Conservation (phyloP, 2,329 filamentous ascomycete species). For the Paraconiothyrium sp. region DNA sequence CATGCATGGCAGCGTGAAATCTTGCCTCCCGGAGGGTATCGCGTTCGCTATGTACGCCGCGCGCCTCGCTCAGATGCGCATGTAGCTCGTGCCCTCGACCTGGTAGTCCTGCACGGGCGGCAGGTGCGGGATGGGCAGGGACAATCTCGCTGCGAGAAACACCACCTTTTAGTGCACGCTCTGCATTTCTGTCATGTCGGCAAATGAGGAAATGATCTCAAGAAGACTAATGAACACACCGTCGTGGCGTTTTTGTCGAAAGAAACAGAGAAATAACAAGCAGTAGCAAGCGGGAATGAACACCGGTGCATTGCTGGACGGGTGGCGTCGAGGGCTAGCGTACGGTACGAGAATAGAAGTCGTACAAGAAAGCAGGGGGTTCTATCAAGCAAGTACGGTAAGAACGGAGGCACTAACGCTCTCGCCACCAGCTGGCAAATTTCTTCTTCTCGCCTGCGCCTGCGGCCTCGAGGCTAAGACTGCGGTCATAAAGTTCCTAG, state of each 20-base stretch:
- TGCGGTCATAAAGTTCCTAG: slow-evolving; percentile 68
- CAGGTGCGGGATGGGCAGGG: slow-evolving; percentile 36
- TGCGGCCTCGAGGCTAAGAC: slow-evolving; percentile 60
- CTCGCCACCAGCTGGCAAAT: slow-evolving; percentile 58
- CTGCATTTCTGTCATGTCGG: slow-evolving; percentile 18
- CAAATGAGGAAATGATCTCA: no score
- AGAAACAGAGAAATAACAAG: not conserved
- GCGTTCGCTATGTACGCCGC: no score
- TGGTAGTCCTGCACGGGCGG: slow-evolving; percentile 40
- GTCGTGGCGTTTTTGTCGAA: slow-evolving; percentile 3
- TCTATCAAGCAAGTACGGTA: slow-evolving; percentile 16
- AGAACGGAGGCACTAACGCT: slow-evolving; percentile 51
- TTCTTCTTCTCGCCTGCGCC: slow-evolving; percentile 57
- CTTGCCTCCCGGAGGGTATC: no score
- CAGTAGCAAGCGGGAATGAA: not conserved
- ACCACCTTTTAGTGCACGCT: slow-evolving; percentile 35
- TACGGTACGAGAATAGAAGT: not conserved
- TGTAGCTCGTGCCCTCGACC: slow-evolving; percentile 32
- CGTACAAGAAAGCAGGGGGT: not conserved
- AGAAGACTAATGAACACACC: no score
- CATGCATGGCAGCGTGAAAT: not conserved
- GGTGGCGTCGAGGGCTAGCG: not conserved
- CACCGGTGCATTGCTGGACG: not conserved
- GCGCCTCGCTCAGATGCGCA: slow-evolving; percentile 30
- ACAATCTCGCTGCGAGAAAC: slow-evolving; percentile 34